phyloP scores from a whole-genome alignment of 2,329 filamentous ascomycete genomes.

The Phoma sp. region DNA sequence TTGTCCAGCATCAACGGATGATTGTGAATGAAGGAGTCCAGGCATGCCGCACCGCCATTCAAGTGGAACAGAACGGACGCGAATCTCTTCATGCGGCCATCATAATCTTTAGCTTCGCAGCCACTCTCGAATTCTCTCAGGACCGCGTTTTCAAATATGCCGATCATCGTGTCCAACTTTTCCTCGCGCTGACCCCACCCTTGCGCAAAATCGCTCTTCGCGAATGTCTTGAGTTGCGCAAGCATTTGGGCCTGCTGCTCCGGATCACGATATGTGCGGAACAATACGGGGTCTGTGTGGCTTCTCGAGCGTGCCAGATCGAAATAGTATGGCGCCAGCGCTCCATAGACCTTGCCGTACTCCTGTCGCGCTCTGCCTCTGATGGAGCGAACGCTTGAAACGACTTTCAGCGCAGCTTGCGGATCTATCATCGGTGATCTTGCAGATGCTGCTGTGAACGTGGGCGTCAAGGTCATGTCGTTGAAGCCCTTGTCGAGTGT shows the following conservation, averaged over 20 bases:
- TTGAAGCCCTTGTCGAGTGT: conserved; percentile 76
- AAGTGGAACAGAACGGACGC: conserved; percentile 82
- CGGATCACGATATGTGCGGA: conserved; percentile 84
- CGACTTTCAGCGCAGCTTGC: conserved; percentile 69
- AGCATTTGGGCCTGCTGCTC: conserved; percentile 91
- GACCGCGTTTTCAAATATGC: conserved; percentile 88
- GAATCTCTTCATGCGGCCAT: conserved; percentile 87
- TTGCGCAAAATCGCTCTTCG: conserved; percentile 78
- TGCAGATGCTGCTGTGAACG: conserved; percentile 41
- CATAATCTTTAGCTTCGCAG: conserved; percentile 85
- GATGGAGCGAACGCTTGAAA: conserved; percentile 76
- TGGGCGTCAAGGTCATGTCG: conserved; percentile 65
- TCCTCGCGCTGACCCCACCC: conserved; percentile 75
- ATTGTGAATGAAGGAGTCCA: conserved; percentile 88
- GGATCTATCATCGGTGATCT: conserved; percentile 56
- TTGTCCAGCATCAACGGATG: conserved; percentile 82
- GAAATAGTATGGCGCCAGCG: conserved; percentile 84
- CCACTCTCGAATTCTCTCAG: conserved; percentile 91
- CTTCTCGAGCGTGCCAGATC: conserved; percentile 76
- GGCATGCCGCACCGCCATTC: conserved; percentile 77
- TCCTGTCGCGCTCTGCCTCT: conserved; percentile 86
- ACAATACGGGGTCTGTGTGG: conserved; percentile 82
- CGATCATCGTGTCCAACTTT: conserved; percentile 75
- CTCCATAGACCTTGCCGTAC: conserved; percentile 89
- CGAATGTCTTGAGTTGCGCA: conserved; percentile 78